Evolutionary conservation across 176 grass and related monocot species (phyloP).

Genomic region (Chloris gayana): DNA sequence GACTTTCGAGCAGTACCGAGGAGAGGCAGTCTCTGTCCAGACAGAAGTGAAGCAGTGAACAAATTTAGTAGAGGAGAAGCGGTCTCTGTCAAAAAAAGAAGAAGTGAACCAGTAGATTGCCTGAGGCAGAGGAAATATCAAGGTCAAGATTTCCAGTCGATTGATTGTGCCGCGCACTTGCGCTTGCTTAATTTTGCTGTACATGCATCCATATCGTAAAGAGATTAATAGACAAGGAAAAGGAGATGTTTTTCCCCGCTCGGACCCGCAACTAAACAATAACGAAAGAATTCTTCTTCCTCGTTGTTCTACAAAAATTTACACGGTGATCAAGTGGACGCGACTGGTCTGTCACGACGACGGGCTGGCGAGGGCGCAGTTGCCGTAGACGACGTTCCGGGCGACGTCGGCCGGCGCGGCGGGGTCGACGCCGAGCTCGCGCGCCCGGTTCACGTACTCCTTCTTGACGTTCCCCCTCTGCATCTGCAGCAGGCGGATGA

Average conservation of each 20-base stretch:
- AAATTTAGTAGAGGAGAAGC: background rate
- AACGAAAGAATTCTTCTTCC: conserved; percentile 53
- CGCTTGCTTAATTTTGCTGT: conserved; percentile 38
- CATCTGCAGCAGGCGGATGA: conserved; percentile 64
- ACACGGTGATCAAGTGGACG: background rate
- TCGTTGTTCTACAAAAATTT: conserved; percentile 41
- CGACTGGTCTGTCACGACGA: conserved; percentile 37
- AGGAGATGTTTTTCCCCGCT: background rate
- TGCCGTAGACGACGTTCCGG: conserved; percentile 43
- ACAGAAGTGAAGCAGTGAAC: background rate
- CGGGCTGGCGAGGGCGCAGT: conserved; percentile 56
- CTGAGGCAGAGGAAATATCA: background rate
- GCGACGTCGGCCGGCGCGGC: conserved; percentile 48
- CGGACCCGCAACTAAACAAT: background rate
- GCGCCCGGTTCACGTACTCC: conserved; percentile 71
- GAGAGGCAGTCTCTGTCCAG: background rate
- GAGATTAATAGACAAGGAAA: background rate
- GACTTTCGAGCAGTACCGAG: background rate
- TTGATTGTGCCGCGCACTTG: conserved; percentile 10
- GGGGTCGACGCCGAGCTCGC: conserved; percentile 59
- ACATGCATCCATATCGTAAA: conserved; percentile 27
- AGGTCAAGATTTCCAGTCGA: conserved; percentile 5
- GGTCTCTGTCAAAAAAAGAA: background rate
- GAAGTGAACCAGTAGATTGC: background rate
- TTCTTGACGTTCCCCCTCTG: conserved; percentile 81